Base-by-base conservation (phyloP, 495 filamentous ascomycete species). In the Penicillium chermesinum region DNA sequence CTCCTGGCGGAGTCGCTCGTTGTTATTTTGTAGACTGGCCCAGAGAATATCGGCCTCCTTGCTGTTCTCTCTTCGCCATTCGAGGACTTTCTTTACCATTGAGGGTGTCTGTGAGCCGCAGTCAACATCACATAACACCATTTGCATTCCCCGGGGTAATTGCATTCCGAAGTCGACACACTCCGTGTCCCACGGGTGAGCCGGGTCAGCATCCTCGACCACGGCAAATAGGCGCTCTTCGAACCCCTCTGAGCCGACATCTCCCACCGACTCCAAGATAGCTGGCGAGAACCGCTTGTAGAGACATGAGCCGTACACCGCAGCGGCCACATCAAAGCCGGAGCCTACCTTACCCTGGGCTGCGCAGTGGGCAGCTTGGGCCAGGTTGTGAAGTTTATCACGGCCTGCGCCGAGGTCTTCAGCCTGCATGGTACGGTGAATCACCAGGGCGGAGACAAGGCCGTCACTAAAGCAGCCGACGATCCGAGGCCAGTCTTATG, bases 401-500 rank as follows among this genome's bases (percentile, higher is more conserved):
- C 66, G 66, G 22, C 66, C 50, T 22, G 80, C 64, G 49, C 73
- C 69, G 52, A 89, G 81, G 35, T 76, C 58, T 6, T 78, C 65
- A 1, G 65, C 55, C 43, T 86, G 83, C 51, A 94, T 80, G 64
- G 91, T 91, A 62, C 91, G 83, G 16, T 82, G 76, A 32, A 96
- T 82, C 21, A 76, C 72, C 21, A 97, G 66, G 2, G 88, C 80
- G 15, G 84, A 88, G 8, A 88, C 88, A 37, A 97, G 80, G 91
- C 76, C n/a, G 93, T 97, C 33, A 96, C 91, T 22, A 98, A 76
- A 2, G 93, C 93, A 7, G 93, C 93, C 3, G 91, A 96, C 33
- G 93, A 97, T 43, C 93, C 93, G 30, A 98, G 82, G 7, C 93
- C 93, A 1, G 94, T 97, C 73, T 98, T 98, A 75, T 96, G 87